A percentile compares a stretch with the other conserved stretches of the same genome.
phyloP scores from a whole-genome alignment of 2,329 filamentous ascomycete species.

The Lachnellula subtilissima region DNA sequence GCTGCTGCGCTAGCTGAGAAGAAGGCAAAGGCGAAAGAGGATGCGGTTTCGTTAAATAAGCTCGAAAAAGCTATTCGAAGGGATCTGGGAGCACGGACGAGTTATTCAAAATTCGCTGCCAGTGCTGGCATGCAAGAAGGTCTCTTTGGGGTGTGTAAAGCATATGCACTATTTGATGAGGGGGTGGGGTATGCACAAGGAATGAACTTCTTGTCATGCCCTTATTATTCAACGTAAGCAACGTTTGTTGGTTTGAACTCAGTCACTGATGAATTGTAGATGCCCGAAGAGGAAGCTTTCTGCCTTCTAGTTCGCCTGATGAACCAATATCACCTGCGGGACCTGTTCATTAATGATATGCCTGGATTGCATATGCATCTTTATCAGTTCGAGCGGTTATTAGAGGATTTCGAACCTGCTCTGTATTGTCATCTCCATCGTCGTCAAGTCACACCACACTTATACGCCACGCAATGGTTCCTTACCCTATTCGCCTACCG shows the following conservation, averaged over 20 bases:
- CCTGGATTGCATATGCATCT: conserved; percentile 88
- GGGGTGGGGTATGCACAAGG: conserved; percentile 94
- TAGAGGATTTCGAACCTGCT: conserved; percentile 91
- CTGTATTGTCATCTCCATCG: conserved; percentile 91
- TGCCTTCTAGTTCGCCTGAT: conserved; percentile 88
- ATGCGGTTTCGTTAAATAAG: conserved; percentile 67
- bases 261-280: conserved; percentile 45
- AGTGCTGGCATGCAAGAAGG: conserved; percentile 89
- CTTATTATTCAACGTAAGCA: conserved; percentile 79
- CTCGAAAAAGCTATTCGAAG: conserved; percentile 89
- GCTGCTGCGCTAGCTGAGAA: conserved; percentile 60
- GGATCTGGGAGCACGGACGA: conserved; percentile 87
- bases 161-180: conserved; percentile 93
- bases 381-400: conserved; percentile 88
- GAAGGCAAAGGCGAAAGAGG: conserved; percentile 75
- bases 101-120: conserved; percentile 93
- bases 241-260: background rate
- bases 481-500: conserved; percentile 97
- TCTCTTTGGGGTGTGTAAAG: conserved; percentile 93
- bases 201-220: conserved; percentile 98
- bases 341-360: conserved; percentile 95
- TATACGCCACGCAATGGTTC: conserved; percentile 99
- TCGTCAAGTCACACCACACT: conserved; percentile 78
- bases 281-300: conserved; percentile 97
- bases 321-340: conserved; percentile 91